Percentiles rank a stretch among this genome's conserved stretches.
Evolutionary conservation across 2,329 filamentous ascomycete genomes (phyloP).

Genomic region (Clonostachys chloroleuca): DNA sequence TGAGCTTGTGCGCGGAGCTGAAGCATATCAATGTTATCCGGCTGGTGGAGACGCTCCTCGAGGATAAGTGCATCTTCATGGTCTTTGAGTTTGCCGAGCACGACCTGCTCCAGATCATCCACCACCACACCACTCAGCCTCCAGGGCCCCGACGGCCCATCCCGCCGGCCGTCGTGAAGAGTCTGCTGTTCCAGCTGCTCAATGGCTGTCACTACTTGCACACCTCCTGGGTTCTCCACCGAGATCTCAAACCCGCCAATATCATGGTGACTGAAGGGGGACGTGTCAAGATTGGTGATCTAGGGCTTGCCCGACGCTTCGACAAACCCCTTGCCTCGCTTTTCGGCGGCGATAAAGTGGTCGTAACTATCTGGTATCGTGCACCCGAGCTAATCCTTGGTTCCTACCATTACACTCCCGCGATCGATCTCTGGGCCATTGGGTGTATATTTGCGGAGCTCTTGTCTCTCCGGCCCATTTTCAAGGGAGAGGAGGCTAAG

Average conservation of each 20-base stretch:
- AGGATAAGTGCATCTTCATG: slow-evolving; percentile 99
- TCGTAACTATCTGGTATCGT: slow-evolving; percentile 98
- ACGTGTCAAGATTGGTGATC: slow-evolving; percentile 90
- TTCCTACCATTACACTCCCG: slow-evolving; percentile 92
- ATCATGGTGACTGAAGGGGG: slow-evolving; percentile 95
- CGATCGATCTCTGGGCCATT: slow-evolving; percentile 95
- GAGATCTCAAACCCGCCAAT: slow-evolving; percentile 95
- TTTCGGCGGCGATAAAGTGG: slow-evolving; percentile 93
- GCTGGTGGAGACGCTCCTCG: slow-evolving; percentile 90
- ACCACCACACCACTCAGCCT: slow-evolving; percentile 89
- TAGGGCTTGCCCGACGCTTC: slow-evolving; percentile 88
- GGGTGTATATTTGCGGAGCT: slow-evolving; percentile 98
- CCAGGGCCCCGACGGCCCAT: slow-evolving; percentile 83
- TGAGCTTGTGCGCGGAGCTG: slow-evolving; percentile 93
- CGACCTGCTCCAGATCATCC: slow-evolving; percentile 94
- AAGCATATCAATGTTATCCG: slow-evolving; percentile 85
- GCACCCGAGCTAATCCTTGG: slow-evolving; percentile 91
- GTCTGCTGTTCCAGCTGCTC: slow-evolving; percentile 91
- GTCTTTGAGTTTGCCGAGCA: slow-evolving; percentile 99
- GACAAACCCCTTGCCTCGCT: slow-evolving; percentile 90
- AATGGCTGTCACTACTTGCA: slow-evolving; percentile 95
- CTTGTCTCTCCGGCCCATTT: slow-evolving; percentile 85
- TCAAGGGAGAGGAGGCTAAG: slow-evolving; percentile 98
- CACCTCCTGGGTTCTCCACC: slow-evolving; percentile 94
- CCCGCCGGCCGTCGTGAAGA: slow-evolving; percentile 82